Conservation (phyloP, 805 yeast genomes). For the Pichia gijzeniarum region DNA sequence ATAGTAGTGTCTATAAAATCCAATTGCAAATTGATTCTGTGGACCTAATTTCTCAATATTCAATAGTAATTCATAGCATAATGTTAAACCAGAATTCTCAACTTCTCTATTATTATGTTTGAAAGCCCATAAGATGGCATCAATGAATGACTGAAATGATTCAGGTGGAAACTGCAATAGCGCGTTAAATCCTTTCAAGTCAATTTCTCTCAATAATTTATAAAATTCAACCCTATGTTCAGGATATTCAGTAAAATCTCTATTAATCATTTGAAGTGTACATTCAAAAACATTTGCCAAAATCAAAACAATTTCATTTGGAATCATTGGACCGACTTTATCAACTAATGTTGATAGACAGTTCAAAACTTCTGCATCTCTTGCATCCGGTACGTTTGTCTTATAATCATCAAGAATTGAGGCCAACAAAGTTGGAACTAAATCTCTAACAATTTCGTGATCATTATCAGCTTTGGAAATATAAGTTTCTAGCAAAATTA, state of each 20-base stretch:
- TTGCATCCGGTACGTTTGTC: conserved; percentile 86
- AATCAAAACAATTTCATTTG: conserved; percentile 82
- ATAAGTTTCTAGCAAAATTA: conserved; percentile 84
- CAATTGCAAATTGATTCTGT: conserved; percentile 65
- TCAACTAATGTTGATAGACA: conserved; percentile 88
- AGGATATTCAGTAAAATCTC: conserved; percentile 93
- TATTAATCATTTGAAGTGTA: conserved; percentile 91
- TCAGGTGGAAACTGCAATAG: conserved; percentile 82
- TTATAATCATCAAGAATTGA: conserved; percentile 88
- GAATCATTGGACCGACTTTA: conserved; percentile 81
- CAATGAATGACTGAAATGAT: conserved; percentile 84
- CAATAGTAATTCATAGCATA: conserved; percentile 75
- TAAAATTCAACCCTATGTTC: conserved; percentile 97
- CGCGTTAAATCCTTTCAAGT: conserved; percentile 79
- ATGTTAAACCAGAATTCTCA: conserved; percentile 81
- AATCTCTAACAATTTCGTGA: conserved; percentile 75
- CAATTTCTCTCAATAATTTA: conserved; percentile 80
- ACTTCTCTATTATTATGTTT: conserved; percentile 97
- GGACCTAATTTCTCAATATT: conserved; percentile 73
- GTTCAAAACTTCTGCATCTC: conserved; percentile 95
- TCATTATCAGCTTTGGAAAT: conserved; percentile 79
- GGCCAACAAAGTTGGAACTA: conserved; percentile 74
- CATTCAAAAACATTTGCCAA: conserved; percentile 89
- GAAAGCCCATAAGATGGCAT: conserved; percentile 96
- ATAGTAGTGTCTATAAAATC: conserved; percentile 83